Conservation (phyloP, 371 early-diverging fungal species). For the Mucor plumbeus region DNA sequence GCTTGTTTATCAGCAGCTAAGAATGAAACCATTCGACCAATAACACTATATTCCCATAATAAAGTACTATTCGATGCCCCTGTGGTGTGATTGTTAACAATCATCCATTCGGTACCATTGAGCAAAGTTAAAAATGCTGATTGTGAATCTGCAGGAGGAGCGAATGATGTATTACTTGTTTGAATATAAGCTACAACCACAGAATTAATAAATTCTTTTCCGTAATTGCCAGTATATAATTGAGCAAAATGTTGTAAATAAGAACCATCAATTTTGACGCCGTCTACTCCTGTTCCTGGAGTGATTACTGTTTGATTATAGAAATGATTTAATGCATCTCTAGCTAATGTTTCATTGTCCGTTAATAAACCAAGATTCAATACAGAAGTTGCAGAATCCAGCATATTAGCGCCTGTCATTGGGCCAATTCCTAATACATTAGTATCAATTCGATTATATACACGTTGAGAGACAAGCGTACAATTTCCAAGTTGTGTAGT, state of each 20-base stretch:
- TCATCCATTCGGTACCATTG: constrained; percentile 42
- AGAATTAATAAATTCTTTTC: constrained; percentile 31
- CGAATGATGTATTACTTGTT: constrained; percentile 20
- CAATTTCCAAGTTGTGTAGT: constrained; percentile 21
- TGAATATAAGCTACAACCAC: constrained; percentile 20
- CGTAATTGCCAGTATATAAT: constrained; percentile 35
- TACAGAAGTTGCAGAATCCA: constrained; percentile 29
- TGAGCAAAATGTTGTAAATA: constrained; percentile 34
- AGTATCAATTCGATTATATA: constrained; percentile 24
- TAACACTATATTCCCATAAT: constrained; percentile 32
- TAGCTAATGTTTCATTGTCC: constrained; percentile 25
- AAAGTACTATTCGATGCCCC: background rate
- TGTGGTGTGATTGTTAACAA: constrained; percentile 11
- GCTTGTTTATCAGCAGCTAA: constrained; percentile 24
- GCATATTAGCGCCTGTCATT: constrained; percentile 36
- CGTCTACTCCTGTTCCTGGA: constrained; percentile 23
- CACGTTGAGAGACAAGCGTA: constrained; percentile 17
- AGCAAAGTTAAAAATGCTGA: constrained; percentile 23
- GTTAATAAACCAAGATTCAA: constrained; percentile 28
- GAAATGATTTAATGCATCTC: constrained; percentile 24
- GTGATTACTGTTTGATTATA: constrained; percentile 25
- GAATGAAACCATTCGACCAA: constrained; percentile 39
- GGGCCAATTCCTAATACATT: constrained; percentile 26
- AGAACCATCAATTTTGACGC: constrained; percentile 33
- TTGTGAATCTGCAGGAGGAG: constrained; percentile 20